Conservation (phyloP, 495 filamentous ascomycete species). For the Oidiodendron maius region DNA sequence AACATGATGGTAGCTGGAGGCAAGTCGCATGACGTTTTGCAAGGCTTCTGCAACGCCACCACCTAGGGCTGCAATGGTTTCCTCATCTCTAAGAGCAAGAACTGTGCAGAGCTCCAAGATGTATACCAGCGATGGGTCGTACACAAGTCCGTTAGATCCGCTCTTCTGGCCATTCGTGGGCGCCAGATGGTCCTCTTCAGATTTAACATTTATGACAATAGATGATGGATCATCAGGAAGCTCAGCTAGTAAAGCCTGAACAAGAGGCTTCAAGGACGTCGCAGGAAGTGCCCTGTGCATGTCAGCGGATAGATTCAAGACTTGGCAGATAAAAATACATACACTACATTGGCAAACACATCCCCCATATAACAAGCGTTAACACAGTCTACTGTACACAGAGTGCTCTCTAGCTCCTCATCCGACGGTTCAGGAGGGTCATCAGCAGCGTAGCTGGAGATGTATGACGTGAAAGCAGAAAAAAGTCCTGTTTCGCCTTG, state of each 20-base stretch:
- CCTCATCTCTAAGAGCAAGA: conserved; percentile 68
- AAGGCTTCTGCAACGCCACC: conserved; percentile 74
- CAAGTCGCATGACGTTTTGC: conserved; percentile 75
- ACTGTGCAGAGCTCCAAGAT: conserved; percentile 85
- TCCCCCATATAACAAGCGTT: conserved; percentile 81
- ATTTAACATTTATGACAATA: conserved; percentile 80
- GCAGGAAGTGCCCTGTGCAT: conserved; percentile 59
- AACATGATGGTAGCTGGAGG: conserved; percentile 68
- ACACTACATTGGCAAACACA: conserved; percentile 82
- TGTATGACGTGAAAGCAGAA: conserved; percentile 89
- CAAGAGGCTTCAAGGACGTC: conserved; percentile 57
- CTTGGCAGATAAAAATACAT: too few species aligned
- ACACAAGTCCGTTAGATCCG: conserved; percentile 50
- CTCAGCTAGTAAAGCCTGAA: conserved; percentile 70
- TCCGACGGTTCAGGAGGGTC: conserved; percentile 97
- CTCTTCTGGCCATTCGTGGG: conserved; percentile 54
- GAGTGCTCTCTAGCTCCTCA: conserved; percentile 91
- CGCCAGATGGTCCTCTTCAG: conserved; percentile 56
- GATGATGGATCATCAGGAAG: conserved; percentile 80
- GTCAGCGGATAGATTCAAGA: too few species aligned
- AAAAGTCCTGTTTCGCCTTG: conserved; percentile 76
- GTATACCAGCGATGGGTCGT: conserved; percentile 84
- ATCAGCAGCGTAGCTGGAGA: conserved; percentile 97
- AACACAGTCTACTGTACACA: conserved; percentile 91
- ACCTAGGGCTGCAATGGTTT: conserved; percentile 65